A percentile compares a stretch with the other conserved stretches of the same genome.
Conservation (phyloP, 345 rosid genomes). For the Ceriops zippeliana region DNA sequence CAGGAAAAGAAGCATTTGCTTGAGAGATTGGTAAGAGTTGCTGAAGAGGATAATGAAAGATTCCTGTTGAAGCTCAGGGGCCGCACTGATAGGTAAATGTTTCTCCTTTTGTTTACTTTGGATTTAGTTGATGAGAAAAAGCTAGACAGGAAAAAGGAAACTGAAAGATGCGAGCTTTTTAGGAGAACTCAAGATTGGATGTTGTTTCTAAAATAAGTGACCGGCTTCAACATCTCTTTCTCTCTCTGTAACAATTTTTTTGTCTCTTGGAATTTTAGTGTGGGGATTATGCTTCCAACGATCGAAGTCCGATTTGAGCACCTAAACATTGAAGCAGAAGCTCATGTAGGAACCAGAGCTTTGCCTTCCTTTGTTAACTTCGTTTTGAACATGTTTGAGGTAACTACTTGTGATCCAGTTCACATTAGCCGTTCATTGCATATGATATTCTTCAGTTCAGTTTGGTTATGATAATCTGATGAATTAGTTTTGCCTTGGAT, state of each 20-base stretch:
- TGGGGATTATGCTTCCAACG: constrained; percentile 42
- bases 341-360: constrained; percentile 58
- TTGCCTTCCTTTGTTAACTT: constrained; percentile 54
- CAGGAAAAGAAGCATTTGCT: constrained; percentile 10
- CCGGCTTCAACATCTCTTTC: background rate
- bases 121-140: too few relatives aligned
- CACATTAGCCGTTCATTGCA: too few relatives aligned
- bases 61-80: constrained; percentile 13
- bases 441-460: too few relatives aligned
- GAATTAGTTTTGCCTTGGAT: background rate
- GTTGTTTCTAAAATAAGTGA: too few relatives aligned
- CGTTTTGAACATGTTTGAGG: constrained; percentile 44
- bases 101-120: background rate
- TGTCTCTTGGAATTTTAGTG: constrained; percentile 28
- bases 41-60: constrained; percentile 18
- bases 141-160: too few relatives aligned
- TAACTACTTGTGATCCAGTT: constrained; percentile 11
- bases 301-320: constrained; percentile 51
- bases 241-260: background rate
- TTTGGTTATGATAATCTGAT: background rate
- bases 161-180: too few relatives aligned
- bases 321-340: constrained; percentile 48
- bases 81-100: constrained; percentile 14
- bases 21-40: constrained; percentile 12
- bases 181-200: too few relatives aligned